Percentiles rank a stretch among this genome's conserved stretches.
phyloP scores from a whole-genome alignment of 2,329 filamentous ascomycete species.

The Didymella segeticola region DNA sequence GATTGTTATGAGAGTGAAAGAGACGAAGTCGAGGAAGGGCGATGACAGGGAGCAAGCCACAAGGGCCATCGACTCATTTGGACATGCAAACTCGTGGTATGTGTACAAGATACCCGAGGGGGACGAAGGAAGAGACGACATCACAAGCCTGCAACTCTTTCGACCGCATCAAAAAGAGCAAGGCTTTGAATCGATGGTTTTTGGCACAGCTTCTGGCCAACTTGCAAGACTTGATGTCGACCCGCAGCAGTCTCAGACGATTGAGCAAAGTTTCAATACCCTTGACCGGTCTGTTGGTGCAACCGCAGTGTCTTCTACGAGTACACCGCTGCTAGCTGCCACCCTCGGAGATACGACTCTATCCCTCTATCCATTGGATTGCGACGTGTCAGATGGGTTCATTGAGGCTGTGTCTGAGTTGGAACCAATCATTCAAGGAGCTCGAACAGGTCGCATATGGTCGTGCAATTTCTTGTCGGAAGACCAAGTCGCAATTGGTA shows the following conservation, averaged over 20 bases:
- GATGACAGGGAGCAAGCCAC: slow-evolving; percentile 21
- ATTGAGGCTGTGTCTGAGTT: slow-evolving; percentile 28
- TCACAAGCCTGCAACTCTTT: slow-evolving; percentile 63
- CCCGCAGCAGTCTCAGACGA: slow-evolving; percentile 17
- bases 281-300: slow-evolving; percentile 54
- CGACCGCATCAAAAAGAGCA: slow-evolving; percentile 48
- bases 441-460: slow-evolving; percentile 49
- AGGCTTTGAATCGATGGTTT: slow-evolving; percentile 57
- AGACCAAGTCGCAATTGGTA: slow-evolving; percentile 59
- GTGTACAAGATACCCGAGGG: slow-evolving; percentile 60
- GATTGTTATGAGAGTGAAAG: slow-evolving; percentile 58
- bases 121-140: slow-evolving; percentile 63
- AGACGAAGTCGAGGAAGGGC: slow-evolving; percentile 44
- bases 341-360: slow-evolving; percentile 57
- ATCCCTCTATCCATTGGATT: slow-evolving; percentile 52
- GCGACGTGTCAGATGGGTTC: slow-evolving; percentile 36
- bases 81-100: slow-evolving; percentile 54
- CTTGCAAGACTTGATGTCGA: slow-evolving; percentile 47
- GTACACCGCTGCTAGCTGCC: slow-evolving; percentile 57
- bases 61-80: slow-evolving; percentile 40
- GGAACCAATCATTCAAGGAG: slow-evolving; percentile 18
- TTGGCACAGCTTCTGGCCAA: slow-evolving; percentile 64
- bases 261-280: slow-evolving; percentile 50
- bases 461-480: slow-evolving; percentile 62
- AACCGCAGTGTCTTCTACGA: slow-evolving; percentile 54